Evolutionary conservation across 2,329 filamentous ascomycete genomes (phyloP).

Genomic region (Sclerotinia nivalis): DNA sequence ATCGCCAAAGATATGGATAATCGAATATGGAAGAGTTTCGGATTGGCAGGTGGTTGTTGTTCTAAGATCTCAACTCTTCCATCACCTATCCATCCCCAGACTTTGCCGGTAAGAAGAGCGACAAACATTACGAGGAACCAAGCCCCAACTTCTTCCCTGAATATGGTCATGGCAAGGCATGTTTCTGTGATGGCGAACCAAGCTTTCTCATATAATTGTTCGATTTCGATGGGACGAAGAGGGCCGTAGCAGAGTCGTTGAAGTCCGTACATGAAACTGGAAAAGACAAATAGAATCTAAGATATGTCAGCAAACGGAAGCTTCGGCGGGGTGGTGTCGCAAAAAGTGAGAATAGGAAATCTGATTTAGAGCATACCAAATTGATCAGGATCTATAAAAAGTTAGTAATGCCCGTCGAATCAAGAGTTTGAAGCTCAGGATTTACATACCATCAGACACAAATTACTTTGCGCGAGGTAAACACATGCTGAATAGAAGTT

Average conservation of each 20-base stretch:
- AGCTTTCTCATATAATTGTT: constrained; percentile 94
- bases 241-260: constrained; percentile 89
- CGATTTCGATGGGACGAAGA: constrained; percentile 89
- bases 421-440: background rate
- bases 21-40: constrained; percentile 81
- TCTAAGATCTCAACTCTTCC: constrained; percentile 91
- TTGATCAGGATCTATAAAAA: constrained; percentile 80
- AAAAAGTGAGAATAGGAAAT: background rate
- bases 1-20: constrained; percentile 76
- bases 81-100: constrained; percentile 98
- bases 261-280: constrained; percentile 79
- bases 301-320: constrained; percentile 15
- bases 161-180: constrained; percentile 96
- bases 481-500: constrained; percentile 99
- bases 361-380: constrained; percentile 46
- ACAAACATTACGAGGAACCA: constrained; percentile 98
- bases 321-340: background rate
- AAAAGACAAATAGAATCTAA: constrained; percentile 71
- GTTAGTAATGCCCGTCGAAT: constrained; percentile 22
- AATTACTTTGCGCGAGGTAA: constrained; percentile 93
- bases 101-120: constrained; percentile 85
- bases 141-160: constrained; percentile 89
- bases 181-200: constrained; percentile 99
- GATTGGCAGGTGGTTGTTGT: constrained; percentile 90
- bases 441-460: constrained; percentile 77